These are phyloP conservation scores for Malassezia nana DNA, from an alignment of 1,284 basidiomycete species.

Conservation along the genomic window DNA sequence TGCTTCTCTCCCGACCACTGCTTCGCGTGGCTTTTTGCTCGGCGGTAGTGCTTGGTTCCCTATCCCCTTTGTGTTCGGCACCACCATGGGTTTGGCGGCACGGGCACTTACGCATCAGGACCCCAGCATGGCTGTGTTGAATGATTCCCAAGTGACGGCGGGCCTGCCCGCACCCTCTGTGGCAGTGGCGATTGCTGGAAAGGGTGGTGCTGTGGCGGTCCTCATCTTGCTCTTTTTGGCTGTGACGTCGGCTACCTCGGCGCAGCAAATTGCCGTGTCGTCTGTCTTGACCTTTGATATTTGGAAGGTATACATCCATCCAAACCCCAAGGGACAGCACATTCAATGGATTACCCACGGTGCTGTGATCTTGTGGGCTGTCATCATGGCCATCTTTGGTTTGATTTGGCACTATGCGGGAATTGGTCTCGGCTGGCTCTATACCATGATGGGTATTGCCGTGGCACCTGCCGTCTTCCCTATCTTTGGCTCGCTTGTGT, in stretches of 20 bases:
- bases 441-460: conserved; percentile 63
- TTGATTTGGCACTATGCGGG: conserved; percentile 80
- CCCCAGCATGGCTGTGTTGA: conserved; percentile 27
- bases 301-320: conserved; percentile 61
- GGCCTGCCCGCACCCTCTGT: conserved; percentile 44
- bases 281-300: conserved; percentile 54
- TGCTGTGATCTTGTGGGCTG: conserved; percentile 56
- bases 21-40: conserved; percentile 75
- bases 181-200: conserved; percentile 64
- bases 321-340: conserved; percentile 56
- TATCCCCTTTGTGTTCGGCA: conserved; percentile 57
- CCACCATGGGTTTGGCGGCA: conserved; percentile 56
- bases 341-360: conserved; percentile 61
- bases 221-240: conserved; percentile 59
- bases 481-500: conserved; percentile 61
- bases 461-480: conserved; percentile 77
- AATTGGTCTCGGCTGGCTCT: conserved; percentile 57
- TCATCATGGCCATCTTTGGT: conserved; percentile 71
- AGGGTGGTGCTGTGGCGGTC: conserved; percentile 63
- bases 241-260: conserved; percentile 71
- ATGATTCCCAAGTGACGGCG: conserved; percentile 23
- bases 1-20: conserved; percentile 68
- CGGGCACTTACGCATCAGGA: conserved; percentile 32
- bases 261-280: conserved; percentile 75
- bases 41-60: conserved; percentile 66